Evolutionary conservation across 2,329 filamentous ascomycete species (phyloP), one percentile per base, ranked within the genome.

Genomic region (Macroventuria anomochaeta): DNA sequence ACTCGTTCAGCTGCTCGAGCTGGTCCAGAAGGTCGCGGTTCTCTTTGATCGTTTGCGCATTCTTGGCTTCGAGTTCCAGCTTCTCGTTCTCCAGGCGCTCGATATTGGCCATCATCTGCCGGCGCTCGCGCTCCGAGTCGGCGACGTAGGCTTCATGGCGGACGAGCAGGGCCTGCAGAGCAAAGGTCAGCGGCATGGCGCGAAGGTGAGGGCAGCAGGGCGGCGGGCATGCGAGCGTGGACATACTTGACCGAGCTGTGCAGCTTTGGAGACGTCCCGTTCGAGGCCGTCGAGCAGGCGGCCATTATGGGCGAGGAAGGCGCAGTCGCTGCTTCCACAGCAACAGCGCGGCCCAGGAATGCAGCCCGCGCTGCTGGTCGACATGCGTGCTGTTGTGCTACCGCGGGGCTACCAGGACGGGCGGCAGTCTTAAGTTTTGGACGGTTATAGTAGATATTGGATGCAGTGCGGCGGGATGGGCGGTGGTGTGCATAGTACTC

Each of bases 131-230:
- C 79, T 96, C 92, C 55, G 93, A 91, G 74, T 96, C 91, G 64
- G 88, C 88, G 83, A 97, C 93, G 76, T 96, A 97, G 55, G 90
- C 87, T 80, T 97, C 93, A 83, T 99, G 93, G 67, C 93, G 89
- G 61, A 89, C 86, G 34, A 99, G 85, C 51, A 99, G 83, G 55
- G 92, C 92, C 95, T 97, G 87, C 83, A 79, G 76, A 85, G 64
- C 56, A 59, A 67, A 89, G 46, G 86, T 96, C 77, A 96, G 89
- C 78, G 82, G 83, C 62, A 81, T 79, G 55, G 70, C 67, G 47
- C 61, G 61, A 21, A 63, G 58, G 31, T 52, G 39, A 40, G 25
- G 37, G 50, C 49, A 52, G 36, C 46, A 58, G 46, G 50, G 53
- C 52, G 38, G 42, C 53, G 46, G 51, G 42, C 61, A 85, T 54